phyloP scores from a whole-genome alignment of 495 filamentous ascomycete species.

The Extremus antarcticus region DNA sequence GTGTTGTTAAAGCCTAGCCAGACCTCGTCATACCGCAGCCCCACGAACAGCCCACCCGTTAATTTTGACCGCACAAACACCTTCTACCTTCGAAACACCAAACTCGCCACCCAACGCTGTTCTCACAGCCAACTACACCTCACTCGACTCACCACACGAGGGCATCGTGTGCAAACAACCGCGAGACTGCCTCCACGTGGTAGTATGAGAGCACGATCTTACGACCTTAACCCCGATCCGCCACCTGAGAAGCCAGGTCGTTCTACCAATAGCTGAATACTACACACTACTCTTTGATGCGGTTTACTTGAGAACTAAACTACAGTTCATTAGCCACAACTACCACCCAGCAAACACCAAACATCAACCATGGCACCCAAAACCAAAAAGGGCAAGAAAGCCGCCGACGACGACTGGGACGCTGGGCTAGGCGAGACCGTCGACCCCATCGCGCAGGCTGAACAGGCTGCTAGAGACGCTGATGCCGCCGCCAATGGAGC shows the following conservation, averaged over 20 bases:
- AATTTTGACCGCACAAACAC: not conserved
- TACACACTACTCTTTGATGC: not conserved
- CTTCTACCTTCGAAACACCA: not conserved
- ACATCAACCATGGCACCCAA: slow-evolving; percentile 67
- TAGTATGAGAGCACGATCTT: slow-evolving; percentile 21
- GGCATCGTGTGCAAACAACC: not conserved
- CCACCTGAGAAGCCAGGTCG: slow-evolving; percentile 15
- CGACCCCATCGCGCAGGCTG: slow-evolving; percentile 41
- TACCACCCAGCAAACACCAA: not conserved
- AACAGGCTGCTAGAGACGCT: slow-evolving; percentile 22
- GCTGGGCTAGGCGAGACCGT: slow-evolving; percentile 73
- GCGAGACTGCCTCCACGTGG: slow-evolving; percentile 1
- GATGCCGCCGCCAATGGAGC: slow-evolving; percentile 31
- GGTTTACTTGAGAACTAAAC: too few species aligned
- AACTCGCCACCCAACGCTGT: not conserved
- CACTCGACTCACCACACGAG: not conserved
- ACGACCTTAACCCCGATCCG: slow-evolving; percentile 16
- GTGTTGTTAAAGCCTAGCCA: not conserved
- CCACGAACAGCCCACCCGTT: not conserved
- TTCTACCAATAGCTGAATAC: slow-evolving; percentile 14
- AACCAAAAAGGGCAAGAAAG: slow-evolving; percentile 85
- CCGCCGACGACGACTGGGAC: slow-evolving; percentile 85
- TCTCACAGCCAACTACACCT: not conserved
- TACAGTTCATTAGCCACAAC: not conserved
- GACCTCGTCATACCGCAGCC: not conserved